Evolutionary conservation across 371 early-diverging fungal species (phyloP).

Genomic region (Chytridium lagenaria): DNA sequence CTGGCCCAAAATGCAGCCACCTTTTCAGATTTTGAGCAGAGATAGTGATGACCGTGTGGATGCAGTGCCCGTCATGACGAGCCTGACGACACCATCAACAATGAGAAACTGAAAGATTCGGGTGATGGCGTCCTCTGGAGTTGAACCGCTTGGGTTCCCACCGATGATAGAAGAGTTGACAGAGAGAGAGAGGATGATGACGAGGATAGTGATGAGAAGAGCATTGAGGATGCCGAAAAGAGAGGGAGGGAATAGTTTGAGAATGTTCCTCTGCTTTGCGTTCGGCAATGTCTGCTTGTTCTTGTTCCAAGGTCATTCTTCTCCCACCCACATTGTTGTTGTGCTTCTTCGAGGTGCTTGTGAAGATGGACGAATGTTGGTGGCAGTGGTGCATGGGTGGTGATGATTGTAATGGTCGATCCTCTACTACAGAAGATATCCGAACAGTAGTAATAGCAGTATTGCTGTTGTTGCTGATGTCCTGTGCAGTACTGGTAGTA

Average conservation of each 20-base stretch:
- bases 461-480: too few relatives aligned
- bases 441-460: too few relatives aligned
- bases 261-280: background rate
- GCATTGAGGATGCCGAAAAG: background rate
- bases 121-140: background rate
- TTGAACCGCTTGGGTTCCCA: background rate
- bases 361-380: too few relatives aligned
- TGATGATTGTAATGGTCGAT: too few relatives aligned
- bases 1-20: background rate
- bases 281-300: background rate
- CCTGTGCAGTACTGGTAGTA: too few relatives aligned
- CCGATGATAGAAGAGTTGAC: background rate
- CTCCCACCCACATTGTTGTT: too few relatives aligned
- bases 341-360: too few relatives aligned
- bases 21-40: background rate
- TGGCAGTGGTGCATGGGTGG: too few relatives aligned
- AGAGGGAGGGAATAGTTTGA: background rate
- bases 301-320: background rate
- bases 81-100: background rate
- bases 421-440: too few relatives aligned
- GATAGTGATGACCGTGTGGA: background rate
- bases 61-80: conserved; percentile 10
- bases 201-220: background rate
- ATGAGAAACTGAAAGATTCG: background rate
- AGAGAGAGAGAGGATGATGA: background rate